Base-by-base conservation (phyloP, 768 basidiomycete species). In the Melanogaster broomeanus region DNA sequence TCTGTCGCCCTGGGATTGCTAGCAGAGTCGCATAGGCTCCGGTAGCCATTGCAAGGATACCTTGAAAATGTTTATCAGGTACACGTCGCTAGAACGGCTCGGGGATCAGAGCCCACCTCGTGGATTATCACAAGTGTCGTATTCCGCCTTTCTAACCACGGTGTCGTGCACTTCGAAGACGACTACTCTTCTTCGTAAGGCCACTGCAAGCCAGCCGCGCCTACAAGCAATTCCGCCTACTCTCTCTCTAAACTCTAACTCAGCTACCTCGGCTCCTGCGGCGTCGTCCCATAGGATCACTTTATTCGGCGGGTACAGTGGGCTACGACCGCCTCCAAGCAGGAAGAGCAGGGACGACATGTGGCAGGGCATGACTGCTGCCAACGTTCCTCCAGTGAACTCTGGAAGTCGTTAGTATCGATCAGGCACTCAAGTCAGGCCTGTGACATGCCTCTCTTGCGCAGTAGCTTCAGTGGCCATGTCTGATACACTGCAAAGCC, bases 221-320 rank as follows among this genome's bases (percentile, higher is more conserved):
- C 91, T 75, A 64, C 89, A 91, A 4, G 85, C 85, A 42, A 93
- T 68, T 0, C 90, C 90, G 51, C 88, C 77, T 1, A 93, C 91
- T 51, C 79, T 77, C 70, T 93, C 93, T 61, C 88, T 78, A 64
- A 96, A 95, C 71, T 94, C 92, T 52, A 95, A 78, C 67, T 94
- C 91, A 33, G 89, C 90, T 43, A 92, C 87, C 65, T 93, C 89
- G 53, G 74, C 73, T n/a, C 82, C 82, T 4, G 80, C 71, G 3
- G 78, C 79, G 70, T 92, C 92, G 68, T 95, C 88, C 91, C 91
- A 95, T 47, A 96, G 67, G 57, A 95, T 77, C 48, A 94, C 89
- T 73, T 96, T 95, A 72, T 95, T 95, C 25, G 88, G 89, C 25
- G 93, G 89, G 70, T 93, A 95, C 10, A 87, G 80, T 27, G 93